These are phyloP conservation scores for Spongospora subterranea DNA, from an alignment of 208 protist genomes.

Conservation along the genomic window DNA sequence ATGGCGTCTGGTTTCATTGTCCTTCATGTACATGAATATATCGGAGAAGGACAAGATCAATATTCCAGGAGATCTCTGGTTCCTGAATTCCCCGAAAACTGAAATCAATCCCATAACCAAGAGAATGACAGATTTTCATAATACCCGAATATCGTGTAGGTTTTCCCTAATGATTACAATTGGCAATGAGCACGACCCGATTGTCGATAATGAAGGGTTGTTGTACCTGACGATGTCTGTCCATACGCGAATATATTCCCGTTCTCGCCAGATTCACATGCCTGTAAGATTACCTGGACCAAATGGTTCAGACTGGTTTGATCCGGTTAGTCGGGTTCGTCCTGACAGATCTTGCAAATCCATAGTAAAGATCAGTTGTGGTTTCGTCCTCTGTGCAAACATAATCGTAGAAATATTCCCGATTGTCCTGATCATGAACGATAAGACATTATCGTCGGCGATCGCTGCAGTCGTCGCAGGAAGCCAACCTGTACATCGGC, in stretches of 20 bases:
- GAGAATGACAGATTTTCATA: not conserved
- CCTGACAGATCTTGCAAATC: not conserved
- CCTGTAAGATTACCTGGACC: not conserved
- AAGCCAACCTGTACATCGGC: no score
- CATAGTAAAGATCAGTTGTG: not conserved
- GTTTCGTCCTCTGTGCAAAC: not conserved
- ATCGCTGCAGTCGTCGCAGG: no score
- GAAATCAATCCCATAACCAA: not conserved
- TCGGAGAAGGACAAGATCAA: not conserved
- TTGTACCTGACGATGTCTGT: conserved; percentile 76
- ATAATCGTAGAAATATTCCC: no score
- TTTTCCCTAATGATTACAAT: no score
- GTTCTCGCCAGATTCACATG: not conserved
- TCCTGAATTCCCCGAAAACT: not conserved
- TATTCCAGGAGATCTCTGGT: not conserved
- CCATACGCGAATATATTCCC: conserved; percentile 78
- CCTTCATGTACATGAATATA: not conserved
- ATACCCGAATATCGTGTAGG: conserved; percentile 74
- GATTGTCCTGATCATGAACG: no score
- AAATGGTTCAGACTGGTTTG: no score
- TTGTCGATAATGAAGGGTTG: no score
- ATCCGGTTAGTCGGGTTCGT: no score
- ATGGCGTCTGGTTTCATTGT: not conserved
- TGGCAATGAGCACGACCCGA: no score
- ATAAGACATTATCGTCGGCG: no score